Base-by-base conservation (phyloP, 208 protist genomes). In the Trypanosoma cruzi region DNA sequence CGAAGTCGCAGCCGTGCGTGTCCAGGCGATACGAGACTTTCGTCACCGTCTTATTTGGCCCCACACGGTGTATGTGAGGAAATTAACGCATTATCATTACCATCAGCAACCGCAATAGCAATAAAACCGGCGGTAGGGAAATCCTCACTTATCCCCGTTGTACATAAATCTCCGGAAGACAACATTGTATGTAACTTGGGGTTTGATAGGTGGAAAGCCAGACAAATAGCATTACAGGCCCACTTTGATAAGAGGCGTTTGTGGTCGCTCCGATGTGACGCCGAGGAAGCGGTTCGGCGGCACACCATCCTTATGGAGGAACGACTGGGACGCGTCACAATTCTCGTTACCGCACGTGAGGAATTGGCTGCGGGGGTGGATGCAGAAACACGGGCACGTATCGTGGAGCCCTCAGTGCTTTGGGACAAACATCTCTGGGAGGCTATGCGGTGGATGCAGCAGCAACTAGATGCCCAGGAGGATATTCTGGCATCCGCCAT, bases 261-360 rank as follows among this genome's bases (percentile, higher is more conserved):
- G 4, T 73, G 58, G 59, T 24, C 44, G 2, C 26, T 67, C 1
- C 68, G 68, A 0, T 73, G 68, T 49, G 50, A 66, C 18, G 68
- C 60, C 22, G 68, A 73, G 60, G 68, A 73, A 37, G 18, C 50
- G 18, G 49, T 61, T 6, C 46, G 53, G 2, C 58, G 68, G 36
- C 32, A 73, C 28, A 36, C 37, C 20, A 0, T 66, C 20, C 24
- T 54, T 2, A 22, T 61, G 16, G 68, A 73, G 40, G 68, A 73
- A 32, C 58, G 68, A 22, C 3, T 73, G 20, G 44, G 36, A 6
- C 59, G 57, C 20, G 36, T 64, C 18, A 65, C 68, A 44, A 5
- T 73, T 4, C 36, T 73, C 13, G 37, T 73, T 4, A 26, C 46
- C 6, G 58, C 58, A n/a, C 60, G 60, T 42, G 59, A 73, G 58